Percentiles rank a stretch among this genome's conserved stretches.
Evolutionary conservation across 495 filamentous ascomycete genomes (phyloP).

Genomic region (Glonium stellatum): DNA sequence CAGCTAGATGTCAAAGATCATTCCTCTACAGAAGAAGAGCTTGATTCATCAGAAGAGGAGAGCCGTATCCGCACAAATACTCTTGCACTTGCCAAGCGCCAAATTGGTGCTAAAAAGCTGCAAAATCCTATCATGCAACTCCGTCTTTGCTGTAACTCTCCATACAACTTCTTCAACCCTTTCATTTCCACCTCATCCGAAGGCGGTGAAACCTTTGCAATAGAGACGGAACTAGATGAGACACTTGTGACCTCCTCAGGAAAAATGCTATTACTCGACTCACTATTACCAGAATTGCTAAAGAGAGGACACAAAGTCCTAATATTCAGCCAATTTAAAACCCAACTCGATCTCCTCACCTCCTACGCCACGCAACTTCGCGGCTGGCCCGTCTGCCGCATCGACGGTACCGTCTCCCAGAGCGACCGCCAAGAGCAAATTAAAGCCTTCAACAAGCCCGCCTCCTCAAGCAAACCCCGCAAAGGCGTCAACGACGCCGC

Average conservation of each 20-base stretch:
- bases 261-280: constrained; percentile 92
- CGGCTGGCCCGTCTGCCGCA: constrained; percentile 75
- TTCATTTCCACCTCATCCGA: constrained; percentile 47
- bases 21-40: constrained; percentile 39
- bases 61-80: constrained; percentile 64
- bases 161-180: constrained; percentile 95
- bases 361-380: constrained; percentile 71
- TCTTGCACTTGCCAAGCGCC: constrained; percentile 72
- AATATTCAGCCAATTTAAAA: constrained; percentile 96
- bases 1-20: constrained; percentile 44
- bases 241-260: constrained; percentile 76
- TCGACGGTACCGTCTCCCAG: constrained; percentile 83
- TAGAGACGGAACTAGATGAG: constrained; percentile 53
- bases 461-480: constrained; percentile 5
- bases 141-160: constrained; percentile 82
- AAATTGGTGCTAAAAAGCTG: constrained; percentile 85
- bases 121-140: constrained; percentile 94
- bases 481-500: constrained; percentile 38
- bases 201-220: constrained; percentile 31
- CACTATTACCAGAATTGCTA: constrained; percentile 71
- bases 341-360: constrained; percentile 82
- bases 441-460: constrained; percentile 64
- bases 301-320: constrained; percentile 76
- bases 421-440: constrained; percentile 77
- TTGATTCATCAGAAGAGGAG: constrained; percentile 48